phyloP scores from a whole-genome alignment of 2,329 filamentous ascomycete genomes.

The Cladosporium sp. region DNA sequence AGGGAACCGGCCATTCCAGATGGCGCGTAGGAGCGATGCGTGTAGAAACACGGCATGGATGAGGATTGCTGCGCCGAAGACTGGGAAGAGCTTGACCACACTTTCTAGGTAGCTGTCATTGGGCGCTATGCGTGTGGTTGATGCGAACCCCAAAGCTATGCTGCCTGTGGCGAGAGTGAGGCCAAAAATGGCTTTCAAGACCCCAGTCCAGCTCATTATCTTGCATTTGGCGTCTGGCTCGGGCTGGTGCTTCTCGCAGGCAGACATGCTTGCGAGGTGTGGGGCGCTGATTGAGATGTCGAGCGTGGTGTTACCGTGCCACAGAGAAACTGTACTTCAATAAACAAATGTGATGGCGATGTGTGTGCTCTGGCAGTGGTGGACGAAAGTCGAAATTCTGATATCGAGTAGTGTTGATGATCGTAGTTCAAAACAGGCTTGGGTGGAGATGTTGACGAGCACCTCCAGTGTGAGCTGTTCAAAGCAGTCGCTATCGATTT shows the following conservation, averaged over 20 bases:
- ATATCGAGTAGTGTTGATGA: too few relatives aligned
- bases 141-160: not conserved
- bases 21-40: not conserved
- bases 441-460: too few relatives aligned
- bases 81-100: not conserved
- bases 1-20: not conserved
- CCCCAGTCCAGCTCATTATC: not conserved
- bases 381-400: too few relatives aligned
- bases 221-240: not conserved
- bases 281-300: not conserved
- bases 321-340: too few relatives aligned
- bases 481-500: not conserved
- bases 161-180: not conserved
- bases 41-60: not conserved
- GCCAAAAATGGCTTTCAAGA: not conserved
- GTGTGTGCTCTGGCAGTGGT: too few relatives aligned
- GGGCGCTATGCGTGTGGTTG: not conserved
- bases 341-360: too few relatives aligned
- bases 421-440: too few relatives aligned
- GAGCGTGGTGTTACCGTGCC: too few relatives aligned
- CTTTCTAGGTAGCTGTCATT: not conserved
- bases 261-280: not conserved
- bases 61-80: not conserved
- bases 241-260: not conserved
- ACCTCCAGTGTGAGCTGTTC: too few relatives aligned